Evolutionary conservation across 2,329 filamentous ascomycete genomes (phyloP).

Genomic region (Fusarium praegraminearum): DNA sequence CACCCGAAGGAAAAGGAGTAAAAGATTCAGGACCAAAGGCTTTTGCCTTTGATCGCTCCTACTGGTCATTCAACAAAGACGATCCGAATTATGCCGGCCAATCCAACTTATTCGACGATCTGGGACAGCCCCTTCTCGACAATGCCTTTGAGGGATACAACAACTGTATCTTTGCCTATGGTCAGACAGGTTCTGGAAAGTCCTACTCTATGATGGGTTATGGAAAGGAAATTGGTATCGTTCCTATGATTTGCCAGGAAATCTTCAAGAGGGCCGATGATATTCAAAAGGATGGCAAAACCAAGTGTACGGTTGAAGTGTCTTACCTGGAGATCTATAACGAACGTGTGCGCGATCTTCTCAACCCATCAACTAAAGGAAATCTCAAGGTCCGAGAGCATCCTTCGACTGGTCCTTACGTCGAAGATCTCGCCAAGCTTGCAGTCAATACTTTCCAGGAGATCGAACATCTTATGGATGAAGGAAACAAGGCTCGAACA

Average conservation of each 20-base stretch:
- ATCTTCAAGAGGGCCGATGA: conserved; percentile 91
- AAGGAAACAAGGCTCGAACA: conserved; percentile 98
- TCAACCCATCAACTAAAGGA: conserved; percentile 95
- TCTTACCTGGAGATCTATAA: conserved; percentile 99
- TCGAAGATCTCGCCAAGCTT: conserved; percentile 96
- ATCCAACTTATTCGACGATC: conserved; percentile 86
- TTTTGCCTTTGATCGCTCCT: conserved; percentile 96
- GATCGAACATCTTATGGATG: conserved; percentile 98
- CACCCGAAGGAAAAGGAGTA: conserved; percentile 75
- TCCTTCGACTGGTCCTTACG: conserved; percentile 96
- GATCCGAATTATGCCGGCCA: conserved; percentile 90
- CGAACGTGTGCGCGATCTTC: conserved; percentile 92
- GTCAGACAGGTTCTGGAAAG: conserved; percentile 97
- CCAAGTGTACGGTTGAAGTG: conserved; percentile 94
- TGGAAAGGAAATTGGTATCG: conserved; percentile 93
- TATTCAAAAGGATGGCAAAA: conserved; percentile 77
- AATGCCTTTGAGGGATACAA: conserved; percentile 99
- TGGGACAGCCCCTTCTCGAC: conserved; percentile 90
- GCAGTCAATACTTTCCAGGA: conserved; percentile 93
- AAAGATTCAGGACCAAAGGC: conserved; percentile 82
- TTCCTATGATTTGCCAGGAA: conserved; percentile 95
- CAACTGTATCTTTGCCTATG: conserved; percentile 99
- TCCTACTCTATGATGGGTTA: conserved; percentile 99
- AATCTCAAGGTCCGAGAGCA: conserved; percentile 98
- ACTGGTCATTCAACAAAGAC: conserved; percentile 94